Percentiles rank a stretch among this genome's conserved stretches.
These are phyloP conservation scores for Lycium barbarum DNA, from an alignment of 257 asterid species.

Conservation along the genomic window DNA sequence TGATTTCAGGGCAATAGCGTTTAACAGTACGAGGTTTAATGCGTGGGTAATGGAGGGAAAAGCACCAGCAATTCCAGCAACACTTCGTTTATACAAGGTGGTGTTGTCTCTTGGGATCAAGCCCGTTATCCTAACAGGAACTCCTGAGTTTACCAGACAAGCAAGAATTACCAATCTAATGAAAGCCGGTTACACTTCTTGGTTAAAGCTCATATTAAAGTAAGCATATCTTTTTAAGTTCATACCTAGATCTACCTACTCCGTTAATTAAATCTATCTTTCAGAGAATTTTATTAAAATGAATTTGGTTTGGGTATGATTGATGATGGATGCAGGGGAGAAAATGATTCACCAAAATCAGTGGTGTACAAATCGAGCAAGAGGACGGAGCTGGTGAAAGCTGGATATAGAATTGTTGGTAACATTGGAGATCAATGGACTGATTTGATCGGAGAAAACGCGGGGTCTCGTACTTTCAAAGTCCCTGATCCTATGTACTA, in stretches of 20 bases:
- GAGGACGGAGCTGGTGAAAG: constrained; percentile 43
- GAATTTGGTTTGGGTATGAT: too few species aligned
- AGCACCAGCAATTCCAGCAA: constrained; percentile 54
- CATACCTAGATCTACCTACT: too few species aligned
- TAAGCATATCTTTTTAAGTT: too few species aligned
- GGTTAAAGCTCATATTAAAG: constrained; percentile 58
- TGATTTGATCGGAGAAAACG: constrained; percentile 52
- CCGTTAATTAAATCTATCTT: too few species aligned
- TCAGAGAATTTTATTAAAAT: too few species aligned
- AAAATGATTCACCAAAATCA: constrained; percentile 33
- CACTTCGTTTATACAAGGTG: constrained; percentile 40
- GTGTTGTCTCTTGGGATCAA: constrained; percentile 45
- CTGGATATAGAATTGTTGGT: constrained; percentile 64
- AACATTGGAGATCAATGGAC: constrained; percentile 86
- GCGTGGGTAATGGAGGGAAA: constrained; percentile 54
- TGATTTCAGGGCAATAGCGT: constrained; percentile 48
- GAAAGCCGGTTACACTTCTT: constrained; percentile 51
- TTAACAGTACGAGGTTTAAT: constrained; percentile 44
- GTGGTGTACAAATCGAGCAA: constrained; percentile 42
- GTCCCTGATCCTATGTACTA: constrained; percentile 73
- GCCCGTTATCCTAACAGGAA: constrained; percentile 47
- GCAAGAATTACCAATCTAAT: constrained; percentile 42
- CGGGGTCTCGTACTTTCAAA: constrained; percentile 61
- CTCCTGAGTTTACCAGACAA: constrained; percentile 32
- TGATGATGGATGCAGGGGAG: constrained; percentile 38